Evolutionary conservation across 768 basidiomycete genomes (phyloP).

Genomic region (Mycena maculata): DNA sequence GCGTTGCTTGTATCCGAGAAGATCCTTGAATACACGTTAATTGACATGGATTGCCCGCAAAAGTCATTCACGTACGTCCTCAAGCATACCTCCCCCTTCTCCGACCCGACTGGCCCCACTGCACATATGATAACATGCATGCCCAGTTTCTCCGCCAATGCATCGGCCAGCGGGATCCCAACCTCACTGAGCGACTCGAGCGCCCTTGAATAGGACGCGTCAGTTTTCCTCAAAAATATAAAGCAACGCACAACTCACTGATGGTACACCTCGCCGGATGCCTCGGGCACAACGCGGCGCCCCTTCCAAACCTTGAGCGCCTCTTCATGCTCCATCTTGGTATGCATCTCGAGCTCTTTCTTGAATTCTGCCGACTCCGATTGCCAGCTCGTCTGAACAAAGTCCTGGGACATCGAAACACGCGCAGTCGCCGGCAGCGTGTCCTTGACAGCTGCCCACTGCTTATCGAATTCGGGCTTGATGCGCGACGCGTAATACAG

Average conservation of each 20-base stretch:
- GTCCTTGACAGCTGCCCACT: background rate
- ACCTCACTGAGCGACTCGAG: background rate
- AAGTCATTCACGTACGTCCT: background rate
- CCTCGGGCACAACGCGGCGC: background rate
- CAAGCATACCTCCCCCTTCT: slow-evolving; percentile 3
- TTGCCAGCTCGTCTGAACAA: slow-evolving; percentile 5
- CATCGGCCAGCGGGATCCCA: slow-evolving; percentile 13
- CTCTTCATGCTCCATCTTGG: background rate
- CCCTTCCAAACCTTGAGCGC: slow-evolving; percentile 7
- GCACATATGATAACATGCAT: slow-evolving; percentile 3
- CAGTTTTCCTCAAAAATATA: background rate
- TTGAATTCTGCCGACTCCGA: slow-evolving; percentile 11
- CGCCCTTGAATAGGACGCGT: background rate
- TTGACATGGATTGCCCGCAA: background rate
- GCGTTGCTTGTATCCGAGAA: background rate
- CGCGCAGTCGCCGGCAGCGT: background rate
- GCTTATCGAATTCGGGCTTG: slow-evolving; percentile 12
- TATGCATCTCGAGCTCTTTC: background rate
- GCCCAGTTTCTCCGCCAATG: slow-evolving; percentile 3
- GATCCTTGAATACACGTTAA: background rate
- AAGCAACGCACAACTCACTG: background rate
- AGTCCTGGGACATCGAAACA: slow-evolving; percentile 9
- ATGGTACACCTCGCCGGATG: slow-evolving; percentile 6
- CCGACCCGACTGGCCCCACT: slow-evolving; percentile 7
- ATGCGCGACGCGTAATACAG: slow-evolving; percentile 12